Evolutionary conservation across 2,329 filamentous ascomycete species (phyloP), one percentile per base, ranked within the genome.

Genomic region (Phyllosticta paracitricarpa): DNA sequence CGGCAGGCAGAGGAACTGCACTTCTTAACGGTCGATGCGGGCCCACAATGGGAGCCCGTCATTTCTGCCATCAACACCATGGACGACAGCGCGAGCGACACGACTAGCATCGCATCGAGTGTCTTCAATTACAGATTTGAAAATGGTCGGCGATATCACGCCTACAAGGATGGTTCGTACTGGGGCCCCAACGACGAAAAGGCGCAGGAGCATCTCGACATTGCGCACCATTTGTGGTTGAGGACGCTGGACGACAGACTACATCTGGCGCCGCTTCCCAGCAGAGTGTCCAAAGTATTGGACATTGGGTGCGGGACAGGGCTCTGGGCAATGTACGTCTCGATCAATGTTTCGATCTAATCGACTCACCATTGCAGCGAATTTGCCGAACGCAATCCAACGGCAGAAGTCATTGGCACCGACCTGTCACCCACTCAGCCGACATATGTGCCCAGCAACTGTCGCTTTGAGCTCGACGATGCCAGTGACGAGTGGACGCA

Each of bases 391-490:
- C 52, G 62, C 7, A 63, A 73, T 61, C 74, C 75, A 6, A 68
- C 68, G 25, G 75, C 78, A 14, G 66, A 70, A 26, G 73, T 82
- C 51, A 74, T 74, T 3, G 79, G 79, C 51, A 77, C 73, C 24
- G 78, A 81, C 65, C 73, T 81, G 54, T 78, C 75, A 0, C 78
- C 79, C 48, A 76, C 52, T 9, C 61, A 62, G 24, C 57, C 56
- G 1, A 67, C 69, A 61, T 77, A 75, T 72, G 75, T 79, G 0
- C 78, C 78, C 0, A 73, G 76, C 2, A 80, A 80, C 65, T 75
- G 73, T 64, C 66, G 69, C 26, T 80, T 80, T 65, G 75, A 79
- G 59, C 73, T 81, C 59, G 78, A 80, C 68, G 78, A 80, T 57
- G 70, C 76, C 17, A 72, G 71, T 1, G 66, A 71, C 7, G 17